Conservation (phyloP, 2,329 filamentous ascomycete genomes). For the Microdochium trichocladiopsis region DNA sequence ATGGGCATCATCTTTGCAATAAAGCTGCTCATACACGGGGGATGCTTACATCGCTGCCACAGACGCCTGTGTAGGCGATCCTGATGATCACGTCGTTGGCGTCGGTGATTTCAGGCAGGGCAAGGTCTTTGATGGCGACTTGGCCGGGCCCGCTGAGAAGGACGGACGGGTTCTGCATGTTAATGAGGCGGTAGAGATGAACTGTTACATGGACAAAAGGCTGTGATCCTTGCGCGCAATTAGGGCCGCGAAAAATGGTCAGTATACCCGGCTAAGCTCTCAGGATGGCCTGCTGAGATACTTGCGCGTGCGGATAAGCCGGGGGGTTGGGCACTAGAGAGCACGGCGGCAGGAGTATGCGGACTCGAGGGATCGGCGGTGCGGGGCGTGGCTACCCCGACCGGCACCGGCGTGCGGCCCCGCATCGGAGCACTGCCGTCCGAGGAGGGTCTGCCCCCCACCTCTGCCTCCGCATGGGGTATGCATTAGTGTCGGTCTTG, state of each 20-base stretch:
- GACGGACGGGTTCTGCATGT: not conserved
- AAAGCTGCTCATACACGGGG: too few relatives aligned
- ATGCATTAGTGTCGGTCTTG: not conserved
- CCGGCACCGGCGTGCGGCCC: not conserved
- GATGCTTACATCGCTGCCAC: constrained; percentile 57
- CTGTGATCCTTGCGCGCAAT: too few relatives aligned
- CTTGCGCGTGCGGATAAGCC: too few relatives aligned
- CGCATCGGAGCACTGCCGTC: not conserved
- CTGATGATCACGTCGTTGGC: constrained; percentile 74
- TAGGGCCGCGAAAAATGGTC: too few relatives aligned
- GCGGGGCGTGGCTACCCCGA: too few relatives aligned
- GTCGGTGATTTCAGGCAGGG: constrained; percentile 58
- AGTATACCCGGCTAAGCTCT: too few relatives aligned
- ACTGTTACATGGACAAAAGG: too few relatives aligned
- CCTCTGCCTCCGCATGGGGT: not conserved
- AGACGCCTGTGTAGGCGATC: constrained; percentile 82
- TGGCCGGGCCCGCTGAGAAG: not conserved
- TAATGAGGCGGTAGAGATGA: not conserved
- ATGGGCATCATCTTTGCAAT: too few relatives aligned
- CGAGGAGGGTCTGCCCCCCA: not conserved
- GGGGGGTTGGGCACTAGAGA: too few relatives aligned
- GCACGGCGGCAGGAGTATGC: too few relatives aligned
- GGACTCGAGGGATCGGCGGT: too few relatives aligned
- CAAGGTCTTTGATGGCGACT: constrained; percentile 45
- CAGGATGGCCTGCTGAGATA: too few relatives aligned